A percentile compares a stretch with the other conserved stretches of the same genome.
phyloP scores from a whole-genome alignment of 768 basidiomycete genomes.

The Clitopilus hobsonii region DNA sequence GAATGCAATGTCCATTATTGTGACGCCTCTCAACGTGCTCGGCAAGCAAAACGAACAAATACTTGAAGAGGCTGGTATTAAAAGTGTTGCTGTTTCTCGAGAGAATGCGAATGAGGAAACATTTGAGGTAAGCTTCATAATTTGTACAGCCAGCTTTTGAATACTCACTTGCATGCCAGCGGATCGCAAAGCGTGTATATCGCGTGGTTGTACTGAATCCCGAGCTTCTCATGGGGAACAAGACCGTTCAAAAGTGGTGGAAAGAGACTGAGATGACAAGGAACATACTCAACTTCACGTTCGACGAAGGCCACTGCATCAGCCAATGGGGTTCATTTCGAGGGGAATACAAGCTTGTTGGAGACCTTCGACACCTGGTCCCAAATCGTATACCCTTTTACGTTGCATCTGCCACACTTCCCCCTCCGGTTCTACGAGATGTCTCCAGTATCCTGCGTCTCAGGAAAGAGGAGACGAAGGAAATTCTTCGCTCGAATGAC shows the following conservation, averaged over 20 bases:
- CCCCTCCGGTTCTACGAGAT: constrained; percentile 16
- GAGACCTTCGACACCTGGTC: constrained; percentile 12
- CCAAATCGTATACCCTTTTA: constrained; percentile 22
- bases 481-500: constrained; percentile 21
- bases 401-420: constrained; percentile 29
- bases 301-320: constrained; percentile 37
- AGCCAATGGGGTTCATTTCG: constrained; percentile 33
- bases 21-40: constrained; percentile 7
- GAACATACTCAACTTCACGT: constrained; percentile 17
- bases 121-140: constrained; percentile 9
- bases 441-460: constrained; percentile 18
- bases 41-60: constrained; percentile 5
- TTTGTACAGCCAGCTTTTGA: background rate
- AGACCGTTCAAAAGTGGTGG: background rate
- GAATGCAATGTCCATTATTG: constrained; percentile 3
- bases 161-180: constrained; percentile 1
- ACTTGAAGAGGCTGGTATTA: background rate
- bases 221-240: constrained; percentile 5
- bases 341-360: constrained; percentile 26
- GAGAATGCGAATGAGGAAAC: constrained; percentile 5
- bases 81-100: background rate
- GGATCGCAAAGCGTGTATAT: constrained; percentile 6
- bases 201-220: constrained; percentile 6
- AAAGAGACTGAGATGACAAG: background rate
- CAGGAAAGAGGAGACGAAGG: constrained; percentile 3